Evolutionary conservation across 202 grass and related monocot species (phyloP), one percentile per base, ranked within the genome.

Genomic region (Carex sylvatica): DNA sequence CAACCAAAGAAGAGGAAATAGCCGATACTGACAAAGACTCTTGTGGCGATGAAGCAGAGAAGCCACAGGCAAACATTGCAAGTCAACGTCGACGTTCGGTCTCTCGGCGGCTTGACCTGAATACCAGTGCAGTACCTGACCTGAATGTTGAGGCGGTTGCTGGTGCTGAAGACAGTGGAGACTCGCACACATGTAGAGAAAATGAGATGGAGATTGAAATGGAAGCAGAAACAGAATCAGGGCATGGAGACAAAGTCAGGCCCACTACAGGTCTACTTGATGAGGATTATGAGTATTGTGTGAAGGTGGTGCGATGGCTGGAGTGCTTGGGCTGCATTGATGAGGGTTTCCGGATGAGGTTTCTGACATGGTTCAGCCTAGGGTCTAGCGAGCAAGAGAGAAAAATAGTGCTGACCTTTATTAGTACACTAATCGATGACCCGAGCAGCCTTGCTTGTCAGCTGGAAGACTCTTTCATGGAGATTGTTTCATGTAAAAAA

Each of bases 351-450:
- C 91, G 97, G 59, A 89, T 93, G 93, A 99, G 93, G 74, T 99
- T 99, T 69, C 88, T 99, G 60, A 99, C 97, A 61, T 96, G 97
- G 93, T 86, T 88, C 79, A 99, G 97, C 82, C 78, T 99, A 74
- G 95, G 93, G 52, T 99, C 97, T 2, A 88, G 83, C 0, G 91
- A 92, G 61, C 82, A 91, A 84, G 97, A 99, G 30, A 89, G 88
- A 35, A 91, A 85, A 79, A 85, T 93, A 24, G 93, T 99, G 2
- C 74, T 82, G 54, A 96, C 97, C 47, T 99, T 89, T 79, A 89
- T 99, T 70, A 83, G 86, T 26, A 96, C 91, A 35, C 85, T 99
- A 58, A 87, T 82, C 2, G 82, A 88, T 22, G 93, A 99, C 30
- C 93, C 97, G 7, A 85, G 81, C 36, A 88, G 93, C 58, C 85